phyloP scores from a whole-genome alignment of 2,329 filamentous ascomycete genomes.

The Lasiodiplodia theobromae region DNA sequence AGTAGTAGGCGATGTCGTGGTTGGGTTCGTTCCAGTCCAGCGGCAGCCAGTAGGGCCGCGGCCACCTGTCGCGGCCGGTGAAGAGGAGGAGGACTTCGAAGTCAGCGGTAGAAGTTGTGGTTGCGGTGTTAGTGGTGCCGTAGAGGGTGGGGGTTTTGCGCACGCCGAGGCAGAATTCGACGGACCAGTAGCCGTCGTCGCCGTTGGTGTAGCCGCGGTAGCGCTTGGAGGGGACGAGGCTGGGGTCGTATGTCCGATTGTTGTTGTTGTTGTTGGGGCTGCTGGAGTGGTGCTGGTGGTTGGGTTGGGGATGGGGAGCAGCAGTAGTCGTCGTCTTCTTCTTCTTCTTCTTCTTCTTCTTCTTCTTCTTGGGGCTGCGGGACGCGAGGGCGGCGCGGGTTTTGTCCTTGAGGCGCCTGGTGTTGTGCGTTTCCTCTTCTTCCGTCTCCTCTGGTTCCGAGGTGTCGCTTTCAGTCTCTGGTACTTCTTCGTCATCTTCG shows the following conservation, averaged over 20 bases:
- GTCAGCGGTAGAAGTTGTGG: no score
- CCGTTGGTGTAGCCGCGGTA: neutral
- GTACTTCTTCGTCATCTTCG: no score
- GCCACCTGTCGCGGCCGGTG: neutral
- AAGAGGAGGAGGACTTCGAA: neutral
- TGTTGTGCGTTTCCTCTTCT: neutral
- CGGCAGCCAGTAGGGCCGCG: neutral
- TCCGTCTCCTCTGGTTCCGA: neutral
- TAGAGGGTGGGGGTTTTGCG: neutral
- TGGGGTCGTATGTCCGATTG: neutral
- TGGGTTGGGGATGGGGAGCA: no score
- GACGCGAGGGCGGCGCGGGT: no score
- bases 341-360: no score
- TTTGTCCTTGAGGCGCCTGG: neutral
- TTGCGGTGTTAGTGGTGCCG: no score
- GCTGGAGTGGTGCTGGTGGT: no score
- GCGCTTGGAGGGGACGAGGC: neutral
- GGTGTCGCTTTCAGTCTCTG: no score
- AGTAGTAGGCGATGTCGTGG: neutral
- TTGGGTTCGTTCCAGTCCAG: neutral
- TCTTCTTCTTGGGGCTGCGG: no score
- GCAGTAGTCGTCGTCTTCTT: no score
- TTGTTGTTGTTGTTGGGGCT: no score
- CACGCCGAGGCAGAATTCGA: neutral
- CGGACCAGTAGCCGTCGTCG: neutral